Base-by-base conservation (phyloP, 352 stramenopile species). In the Globisporangium solare region DNA sequence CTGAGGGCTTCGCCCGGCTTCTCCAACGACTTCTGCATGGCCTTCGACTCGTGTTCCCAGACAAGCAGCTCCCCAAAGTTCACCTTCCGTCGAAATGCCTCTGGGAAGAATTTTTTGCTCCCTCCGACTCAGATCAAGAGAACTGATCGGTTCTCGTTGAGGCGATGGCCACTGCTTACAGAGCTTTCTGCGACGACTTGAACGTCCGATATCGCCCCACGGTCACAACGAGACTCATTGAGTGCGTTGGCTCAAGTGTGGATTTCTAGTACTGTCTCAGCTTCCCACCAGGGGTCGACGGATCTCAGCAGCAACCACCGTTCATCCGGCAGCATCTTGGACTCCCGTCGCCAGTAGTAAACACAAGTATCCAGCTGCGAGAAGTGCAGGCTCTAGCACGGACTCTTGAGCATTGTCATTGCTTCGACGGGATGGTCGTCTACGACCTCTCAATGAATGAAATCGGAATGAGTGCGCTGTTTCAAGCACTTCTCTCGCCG, bases 231-330 rank as follows among this genome's bases (percentile, higher is more conserved):
- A 66, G 78, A 7, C 67, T 89, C 11, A 62, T 73, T 14, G 74
- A 91, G 55, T 87, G 78, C 40, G 63, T 74, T 31, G 64, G 63
- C 0, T 68, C 67, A 8, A 74, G 68, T 27, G 70, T 88, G 45
- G 80, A 90, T 51, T 76, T 87, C 32, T 74, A 85, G 54, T 87
- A 89, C 48, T 86, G 75, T 50, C 67, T 90, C 18, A 67, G 65
- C 0, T 71, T 76, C 10, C 63, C 62, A 0, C 53, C 60, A 6
- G 71, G 71, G 0, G 56, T 74, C 22, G 42, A 69, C 13, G 64
- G 68, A n/a, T 73, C 75, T 39, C 61, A 68, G 22, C 61, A 68
- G 5, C 49, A 66, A 17, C 32, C 27, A 3, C 51, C 57, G 8
- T 60, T 31, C 6, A 18, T 64, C 15, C 24, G 21, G 37, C 24